Conservation (phyloP, 208 protist genomes). For the Trypanosoma cruzi region DNA sequence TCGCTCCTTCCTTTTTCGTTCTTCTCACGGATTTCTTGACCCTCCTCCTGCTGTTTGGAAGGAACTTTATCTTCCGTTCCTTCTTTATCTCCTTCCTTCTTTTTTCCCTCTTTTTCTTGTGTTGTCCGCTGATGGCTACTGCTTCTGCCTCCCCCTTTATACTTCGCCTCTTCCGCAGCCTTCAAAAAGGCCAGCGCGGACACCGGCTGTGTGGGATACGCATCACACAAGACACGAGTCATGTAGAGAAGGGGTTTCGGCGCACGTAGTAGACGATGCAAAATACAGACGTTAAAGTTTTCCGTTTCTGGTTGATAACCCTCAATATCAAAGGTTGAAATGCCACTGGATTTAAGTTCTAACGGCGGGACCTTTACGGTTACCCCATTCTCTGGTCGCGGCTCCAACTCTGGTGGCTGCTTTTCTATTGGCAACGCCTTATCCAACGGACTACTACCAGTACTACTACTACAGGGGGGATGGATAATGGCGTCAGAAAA, state of each 20-base stretch:
- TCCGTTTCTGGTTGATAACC: conserved; percentile 61
- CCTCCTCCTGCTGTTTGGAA: background rate
- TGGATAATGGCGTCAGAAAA: background rate
- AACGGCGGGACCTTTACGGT: conserved; percentile 6
- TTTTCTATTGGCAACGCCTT: no score
- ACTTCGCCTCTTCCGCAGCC: background rate
- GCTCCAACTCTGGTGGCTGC: background rate
- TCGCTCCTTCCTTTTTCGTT: background rate
- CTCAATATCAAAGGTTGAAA: conserved; percentile 62
- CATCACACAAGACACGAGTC: conserved; percentile 46
- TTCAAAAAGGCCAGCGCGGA: conserved; percentile 14
- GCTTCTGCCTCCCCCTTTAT: background rate
- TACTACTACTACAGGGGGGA: background rate
- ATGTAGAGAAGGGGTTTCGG: conserved; percentile 73
- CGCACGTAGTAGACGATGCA: conserved; percentile 81
- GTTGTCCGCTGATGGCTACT: background rate
- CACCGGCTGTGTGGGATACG: conserved; percentile 47
- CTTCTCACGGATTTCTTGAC: background rate
- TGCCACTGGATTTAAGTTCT: conserved; percentile 24
- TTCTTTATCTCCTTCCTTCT: background rate
- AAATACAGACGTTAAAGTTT: conserved; percentile 67
- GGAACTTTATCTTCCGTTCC: background rate
- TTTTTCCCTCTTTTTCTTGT: conserved; percentile 3
- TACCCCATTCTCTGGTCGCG: background rate
- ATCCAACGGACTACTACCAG: no score